These are phyloP conservation scores for Alternaria conjuncta DNA, from an alignment of 2,329 filamentous ascomycete species.

Conservation along the genomic window DNA sequence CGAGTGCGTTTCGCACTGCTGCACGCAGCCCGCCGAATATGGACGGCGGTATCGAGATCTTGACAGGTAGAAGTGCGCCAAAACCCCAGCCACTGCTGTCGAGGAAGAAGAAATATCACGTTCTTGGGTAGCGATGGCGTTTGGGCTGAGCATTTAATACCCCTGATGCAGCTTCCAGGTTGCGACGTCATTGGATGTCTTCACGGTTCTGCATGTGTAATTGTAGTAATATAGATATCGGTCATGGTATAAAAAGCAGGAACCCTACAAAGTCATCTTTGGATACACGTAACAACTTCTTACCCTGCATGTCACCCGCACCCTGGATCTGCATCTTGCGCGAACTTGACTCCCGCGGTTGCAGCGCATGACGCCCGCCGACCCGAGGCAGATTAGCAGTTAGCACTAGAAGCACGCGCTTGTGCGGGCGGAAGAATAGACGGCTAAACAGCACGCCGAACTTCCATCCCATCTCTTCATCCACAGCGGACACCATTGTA, in stretches of 20 bases:
- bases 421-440: slow-evolving; percentile 38
- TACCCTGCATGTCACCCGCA: not conserved
- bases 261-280: not conserved
- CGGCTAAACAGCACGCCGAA: slow-evolving; percentile 38
- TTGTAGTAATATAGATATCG: not conserved
- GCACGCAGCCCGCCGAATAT: not conserved
- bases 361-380: slow-evolving; percentile 22
- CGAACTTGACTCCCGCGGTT: slow-evolving; percentile 3
- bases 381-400: slow-evolving; percentile 25
- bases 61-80: not conserved
- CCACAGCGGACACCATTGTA: slow-evolving; percentile 21
- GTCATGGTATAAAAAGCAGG: not conserved
- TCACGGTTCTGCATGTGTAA: not conserved
- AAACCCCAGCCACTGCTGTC: not conserved
- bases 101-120: slow-evolving; percentile 11
- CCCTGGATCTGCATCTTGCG: not conserved
- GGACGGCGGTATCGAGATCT: not conserved
- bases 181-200: not conserved
- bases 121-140: slow-evolving; percentile 15
- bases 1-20: not conserved
- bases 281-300: not conserved
- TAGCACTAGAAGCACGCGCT: slow-evolving; percentile 13
- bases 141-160: slow-evolving; percentile 3
- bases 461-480: slow-evolving; percentile 16
- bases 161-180: not conserved